Conservation (phyloP, 805 yeast species). For the Wickerhamiella dianesei region DNA sequence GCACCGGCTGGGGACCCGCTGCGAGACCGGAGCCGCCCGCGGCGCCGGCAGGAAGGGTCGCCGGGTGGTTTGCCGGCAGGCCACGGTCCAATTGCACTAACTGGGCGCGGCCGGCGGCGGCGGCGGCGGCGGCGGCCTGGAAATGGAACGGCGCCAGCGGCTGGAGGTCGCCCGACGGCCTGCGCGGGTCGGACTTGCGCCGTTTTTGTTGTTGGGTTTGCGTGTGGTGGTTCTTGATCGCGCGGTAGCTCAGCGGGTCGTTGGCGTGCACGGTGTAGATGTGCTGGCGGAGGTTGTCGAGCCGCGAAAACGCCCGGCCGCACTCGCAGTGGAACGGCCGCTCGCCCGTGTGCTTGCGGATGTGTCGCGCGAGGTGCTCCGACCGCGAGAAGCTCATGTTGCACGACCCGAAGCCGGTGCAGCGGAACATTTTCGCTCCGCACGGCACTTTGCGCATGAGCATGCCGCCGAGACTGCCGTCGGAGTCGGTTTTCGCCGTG, state of each 20-base stretch:
- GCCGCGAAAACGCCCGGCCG: conserved; percentile 60
- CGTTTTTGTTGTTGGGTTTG: not conserved
- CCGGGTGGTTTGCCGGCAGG: not conserved
- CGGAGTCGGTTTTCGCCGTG: not conserved
- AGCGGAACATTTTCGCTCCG: conserved; percentile 49
- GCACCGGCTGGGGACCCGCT: not conserved
- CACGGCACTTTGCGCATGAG: not conserved
- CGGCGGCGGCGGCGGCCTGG: not conserved
- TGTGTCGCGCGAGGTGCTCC: conserved; percentile 85
- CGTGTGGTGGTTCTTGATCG: conserved; percentile 8
- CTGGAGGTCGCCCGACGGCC: not conserved
- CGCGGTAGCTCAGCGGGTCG: conserved; percentile 25
- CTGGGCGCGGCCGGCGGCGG: not conserved
- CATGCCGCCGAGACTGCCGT: not conserved
- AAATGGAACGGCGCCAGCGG: not conserved
- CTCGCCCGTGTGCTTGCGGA: conserved; percentile 89
- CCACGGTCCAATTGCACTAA: not conserved
- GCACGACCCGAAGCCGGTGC: conserved; percentile 78
- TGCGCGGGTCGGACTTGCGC: not conserved
- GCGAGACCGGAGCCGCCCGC: not conserved
- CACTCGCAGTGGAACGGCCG: conserved; percentile 81
- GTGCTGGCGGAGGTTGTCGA: conserved; percentile 85
- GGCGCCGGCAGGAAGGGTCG: not conserved
- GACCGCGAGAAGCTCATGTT: conserved; percentile 79
- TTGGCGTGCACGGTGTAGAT: conserved; percentile 69